phyloP scores from a whole-genome alignment of 805 yeast species.

The Ogataea ganodermae region DNA sequence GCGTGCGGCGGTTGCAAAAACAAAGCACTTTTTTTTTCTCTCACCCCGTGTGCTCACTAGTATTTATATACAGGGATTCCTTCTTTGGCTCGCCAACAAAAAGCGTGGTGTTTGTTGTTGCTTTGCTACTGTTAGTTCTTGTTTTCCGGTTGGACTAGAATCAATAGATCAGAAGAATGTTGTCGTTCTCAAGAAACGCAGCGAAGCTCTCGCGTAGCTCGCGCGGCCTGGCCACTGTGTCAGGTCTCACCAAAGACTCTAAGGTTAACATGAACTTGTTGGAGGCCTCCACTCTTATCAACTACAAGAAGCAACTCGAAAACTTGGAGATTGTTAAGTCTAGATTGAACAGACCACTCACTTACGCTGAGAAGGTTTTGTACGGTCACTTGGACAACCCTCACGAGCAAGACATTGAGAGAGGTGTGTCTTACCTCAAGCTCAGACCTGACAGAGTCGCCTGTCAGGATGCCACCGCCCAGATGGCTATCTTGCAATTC shows the following conservation, averaged over 20 bases:
- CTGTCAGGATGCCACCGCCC: conserved; percentile 99
- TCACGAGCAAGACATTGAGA: conserved; percentile 66
- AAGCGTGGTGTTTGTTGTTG: not conserved
- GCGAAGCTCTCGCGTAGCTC: conserved; percentile 31
- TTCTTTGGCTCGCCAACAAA: not conserved
- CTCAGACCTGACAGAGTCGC: conserved; percentile 97
- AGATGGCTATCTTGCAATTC: conserved; percentile 97
- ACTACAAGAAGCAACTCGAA: conserved; percentile 88
- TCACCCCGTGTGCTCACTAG: not conserved
- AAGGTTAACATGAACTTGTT: conserved; percentile 55
- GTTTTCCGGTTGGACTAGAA: conserved; percentile 3
- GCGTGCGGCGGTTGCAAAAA: conserved; percentile 3
- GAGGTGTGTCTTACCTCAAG: conserved; percentile 91
- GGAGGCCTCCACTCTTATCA: conserved; percentile 82
- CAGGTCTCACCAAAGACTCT: conserved; percentile 52
- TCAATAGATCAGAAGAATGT: conserved; percentile 22
- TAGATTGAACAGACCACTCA: conserved; percentile 76
- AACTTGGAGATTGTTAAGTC: conserved; percentile 78
- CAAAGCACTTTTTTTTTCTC: conserved; percentile 1
- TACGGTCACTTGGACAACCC: conserved; percentile 92
- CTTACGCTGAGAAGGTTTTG: conserved; percentile 91
- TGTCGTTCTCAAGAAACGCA: conserved; percentile 33
- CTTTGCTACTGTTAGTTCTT: not conserved
- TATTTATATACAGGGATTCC: conserved; percentile 7
- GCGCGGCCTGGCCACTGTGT: conserved; percentile 56